These are phyloP conservation scores for Cenchrus purpureus DNA, from an alignment of 176 grass and related monocot genomes.

Conservation along the genomic window DNA sequence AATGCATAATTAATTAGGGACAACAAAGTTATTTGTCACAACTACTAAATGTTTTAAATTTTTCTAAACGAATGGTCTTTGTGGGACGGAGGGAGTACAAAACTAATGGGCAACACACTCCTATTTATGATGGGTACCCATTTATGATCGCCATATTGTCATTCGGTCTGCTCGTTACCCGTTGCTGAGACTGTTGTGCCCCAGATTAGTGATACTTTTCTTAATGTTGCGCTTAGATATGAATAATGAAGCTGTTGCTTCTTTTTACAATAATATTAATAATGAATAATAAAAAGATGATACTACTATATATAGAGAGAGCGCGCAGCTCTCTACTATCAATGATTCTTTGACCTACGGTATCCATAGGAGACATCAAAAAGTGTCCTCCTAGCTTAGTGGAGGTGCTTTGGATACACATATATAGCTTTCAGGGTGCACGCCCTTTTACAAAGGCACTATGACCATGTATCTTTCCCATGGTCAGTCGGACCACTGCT, in stretches of 20 bases:
- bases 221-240: background rate
- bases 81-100: no score
- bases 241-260: background rate
- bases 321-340: no score
- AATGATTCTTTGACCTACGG: constrained; percentile 3
- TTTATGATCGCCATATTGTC: no score
- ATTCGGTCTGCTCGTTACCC: no score
- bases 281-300: background rate
- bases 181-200: no score
- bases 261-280: background rate
- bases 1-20: no score
- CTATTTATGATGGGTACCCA: no score
- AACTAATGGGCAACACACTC: no score
- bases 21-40: no score
- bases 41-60: no score
- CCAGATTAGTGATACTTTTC: background rate
- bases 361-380: background rate
- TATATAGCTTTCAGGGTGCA: constrained; percentile 28
- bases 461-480: background rate
- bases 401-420: background rate
- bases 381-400: background rate
- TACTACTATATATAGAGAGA: background rate
- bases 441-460: constrained; percentile 22
- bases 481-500: constrained; percentile 34
- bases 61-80: no score